phyloP scores from a whole-genome alignment of 768 basidiomycete species.

The Boletellus ananiceps region DNA sequence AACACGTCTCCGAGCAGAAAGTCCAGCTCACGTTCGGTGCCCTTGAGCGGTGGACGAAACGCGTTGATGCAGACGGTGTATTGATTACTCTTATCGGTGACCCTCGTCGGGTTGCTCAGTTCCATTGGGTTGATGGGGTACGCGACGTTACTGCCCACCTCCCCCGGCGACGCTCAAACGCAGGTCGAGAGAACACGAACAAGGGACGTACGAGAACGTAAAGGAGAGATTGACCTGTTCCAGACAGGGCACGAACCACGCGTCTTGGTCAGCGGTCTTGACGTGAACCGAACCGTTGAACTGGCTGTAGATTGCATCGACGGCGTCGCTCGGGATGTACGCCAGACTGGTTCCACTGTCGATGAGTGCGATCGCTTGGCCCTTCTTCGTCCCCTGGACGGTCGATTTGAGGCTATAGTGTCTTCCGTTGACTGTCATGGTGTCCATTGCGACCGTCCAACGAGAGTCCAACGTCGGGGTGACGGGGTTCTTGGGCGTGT shows the following conservation, averaged over 20 bases:
- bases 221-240: slow-evolving; percentile 29
- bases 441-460: slow-evolving; percentile 42
- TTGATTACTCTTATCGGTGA: slow-evolving; percentile 26
- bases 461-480: slow-evolving; percentile 32
- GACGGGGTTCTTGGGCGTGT: slow-evolving; percentile 31
- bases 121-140: slow-evolving; percentile 45
- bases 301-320: slow-evolving; percentile 37
- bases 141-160: slow-evolving; percentile 11
- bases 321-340: slow-evolving; percentile 31
- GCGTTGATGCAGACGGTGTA: slow-evolving; percentile 39
- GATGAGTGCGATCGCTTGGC: slow-evolving; percentile 34
- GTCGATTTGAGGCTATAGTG: slow-evolving; percentile 27
- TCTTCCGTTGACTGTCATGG: slow-evolving; percentile 33
- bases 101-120: slow-evolving; percentile 30
- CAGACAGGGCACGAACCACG: slow-evolving; percentile 37
- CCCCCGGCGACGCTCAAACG: background rate
- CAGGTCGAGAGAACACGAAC: background rate
- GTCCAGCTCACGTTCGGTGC: slow-evolving; percentile 30
- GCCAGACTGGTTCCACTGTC: slow-evolving; percentile 43
- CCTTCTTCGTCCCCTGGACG: slow-evolving; percentile 28
- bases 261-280: slow-evolving; percentile 23
- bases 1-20: slow-evolving; percentile 42
- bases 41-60: slow-evolving; percentile 29
- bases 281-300: slow-evolving; percentile 35
- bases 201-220: slow-evolving; percentile 11